Conservation (phyloP, 208 protist genomes). For the Acanthamoeba royreba region DNA sequence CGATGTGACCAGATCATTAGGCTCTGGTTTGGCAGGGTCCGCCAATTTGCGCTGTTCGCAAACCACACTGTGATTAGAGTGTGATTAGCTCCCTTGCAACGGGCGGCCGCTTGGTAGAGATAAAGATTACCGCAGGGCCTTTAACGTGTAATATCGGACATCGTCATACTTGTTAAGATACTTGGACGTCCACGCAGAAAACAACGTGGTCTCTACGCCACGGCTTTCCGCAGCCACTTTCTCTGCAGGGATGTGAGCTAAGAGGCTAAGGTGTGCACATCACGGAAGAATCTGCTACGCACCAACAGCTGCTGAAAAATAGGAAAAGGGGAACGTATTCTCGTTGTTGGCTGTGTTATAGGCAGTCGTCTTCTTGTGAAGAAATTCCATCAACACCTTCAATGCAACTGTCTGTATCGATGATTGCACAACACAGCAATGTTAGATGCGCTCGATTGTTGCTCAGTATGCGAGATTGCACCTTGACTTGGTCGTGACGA, state of each 20-base stretch:
- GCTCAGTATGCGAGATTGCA: too few species aligned
- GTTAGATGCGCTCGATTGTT: neutral
- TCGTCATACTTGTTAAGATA: neutral
- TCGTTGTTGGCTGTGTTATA: neutral
- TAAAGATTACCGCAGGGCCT: neutral
- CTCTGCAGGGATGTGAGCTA: neutral
- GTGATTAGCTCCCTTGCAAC: neutral
- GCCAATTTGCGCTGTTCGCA: neutral
- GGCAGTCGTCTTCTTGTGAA: neutral
- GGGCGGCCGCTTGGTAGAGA: neutral
- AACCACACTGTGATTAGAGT: neutral
- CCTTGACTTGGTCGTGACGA: conserved; percentile 28
- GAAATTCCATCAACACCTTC: neutral
- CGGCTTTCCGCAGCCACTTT: neutral
- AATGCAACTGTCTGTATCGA: neutral
- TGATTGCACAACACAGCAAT: neutral
- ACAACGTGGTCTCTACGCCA: neutral
- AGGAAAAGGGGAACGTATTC: neutral
- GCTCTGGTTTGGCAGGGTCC: neutral
- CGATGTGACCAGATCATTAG: neutral
- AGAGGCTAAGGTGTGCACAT: neutral
- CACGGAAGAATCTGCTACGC: neutral
- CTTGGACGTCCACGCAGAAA: neutral
- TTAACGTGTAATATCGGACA: conserved; percentile 14
- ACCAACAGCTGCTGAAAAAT: neutral